Evolutionary conservation across 192 early-diverging fungal genomes (phyloP).

Genomic region (Backusella tuberculispora): DNA sequence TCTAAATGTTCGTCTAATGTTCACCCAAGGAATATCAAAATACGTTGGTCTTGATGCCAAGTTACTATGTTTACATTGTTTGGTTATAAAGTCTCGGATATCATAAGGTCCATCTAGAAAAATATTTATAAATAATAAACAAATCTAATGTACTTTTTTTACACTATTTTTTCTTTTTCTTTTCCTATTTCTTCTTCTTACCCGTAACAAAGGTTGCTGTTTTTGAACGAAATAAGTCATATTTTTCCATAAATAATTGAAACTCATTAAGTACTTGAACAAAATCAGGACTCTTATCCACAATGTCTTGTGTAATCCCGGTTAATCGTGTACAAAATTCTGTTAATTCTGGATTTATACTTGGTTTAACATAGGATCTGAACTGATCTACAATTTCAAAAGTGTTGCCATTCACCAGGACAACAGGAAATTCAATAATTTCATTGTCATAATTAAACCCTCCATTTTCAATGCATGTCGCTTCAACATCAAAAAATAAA

Average conservation of each 20-base stretch:
- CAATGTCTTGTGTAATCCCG: conserved; percentile 72
- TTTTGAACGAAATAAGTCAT: conserved; percentile 47
- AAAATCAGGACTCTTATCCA: conserved; percentile 56
- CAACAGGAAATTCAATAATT: conserved; percentile 87
- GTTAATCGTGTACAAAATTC: conserved; percentile 80
- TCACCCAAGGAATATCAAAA: conserved; percentile 63
- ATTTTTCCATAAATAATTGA: conserved; percentile 49
- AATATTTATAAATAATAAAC: not conserved
- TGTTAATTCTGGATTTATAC: conserved; percentile 64
- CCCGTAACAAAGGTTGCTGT: conserved; percentile 47
- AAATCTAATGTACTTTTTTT: not conserved
- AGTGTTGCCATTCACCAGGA: conserved; percentile 67
- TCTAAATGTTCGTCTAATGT: conserved; percentile 63
- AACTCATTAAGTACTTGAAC: conserved; percentile 54
- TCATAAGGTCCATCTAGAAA: conserved; percentile 75
- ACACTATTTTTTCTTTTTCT: not conserved
- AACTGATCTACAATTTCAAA: conserved; percentile 73
- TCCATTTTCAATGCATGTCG: conserved; percentile 67
- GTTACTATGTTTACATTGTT: conserved; percentile 66
- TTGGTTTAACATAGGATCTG: conserved; percentile 73
- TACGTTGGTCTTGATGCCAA: conserved; percentile 60
- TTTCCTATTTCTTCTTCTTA: conserved; percentile 4
- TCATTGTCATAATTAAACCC: conserved; percentile 72
- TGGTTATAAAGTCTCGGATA: conserved; percentile 80
- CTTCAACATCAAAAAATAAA: conserved; percentile 81